Percentiles rank a stretch among this genome's conserved stretches.
phyloP scores from a whole-genome alignment of 169 alveolate species.

The Theileria annulata region DNA sequence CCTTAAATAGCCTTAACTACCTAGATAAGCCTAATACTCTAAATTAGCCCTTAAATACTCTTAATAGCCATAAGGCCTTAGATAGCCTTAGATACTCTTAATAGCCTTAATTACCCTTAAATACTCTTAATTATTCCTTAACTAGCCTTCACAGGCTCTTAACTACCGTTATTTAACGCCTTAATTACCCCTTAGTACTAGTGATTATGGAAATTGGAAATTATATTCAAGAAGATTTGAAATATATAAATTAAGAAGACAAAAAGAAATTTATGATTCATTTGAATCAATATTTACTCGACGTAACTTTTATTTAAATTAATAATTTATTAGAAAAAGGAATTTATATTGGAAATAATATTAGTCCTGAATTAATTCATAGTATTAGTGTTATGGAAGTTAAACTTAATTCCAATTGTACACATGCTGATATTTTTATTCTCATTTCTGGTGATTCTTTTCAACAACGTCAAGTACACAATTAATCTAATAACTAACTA shows the following conservation, averaged over 20 bases:
- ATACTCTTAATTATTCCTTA: too few relatives aligned
- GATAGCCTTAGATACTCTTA: too few relatives aligned
- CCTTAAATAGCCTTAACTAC: too few relatives aligned
- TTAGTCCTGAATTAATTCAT: constrained; percentile 41
- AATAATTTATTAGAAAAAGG: constrained; percentile 5
- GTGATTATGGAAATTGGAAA: neutral
- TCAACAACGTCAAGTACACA: constrained; percentile 58
- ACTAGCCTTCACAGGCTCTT: too few relatives aligned
- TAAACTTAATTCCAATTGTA: constrained; percentile 43
- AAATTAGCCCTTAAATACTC: too few relatives aligned
- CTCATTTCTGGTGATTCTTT: constrained; percentile 56
- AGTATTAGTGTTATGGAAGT: constrained; percentile 50
- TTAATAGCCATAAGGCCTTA: too few relatives aligned
- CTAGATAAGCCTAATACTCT: too few relatives aligned
- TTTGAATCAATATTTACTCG: constrained; percentile 31
- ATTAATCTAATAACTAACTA: too few relatives aligned
- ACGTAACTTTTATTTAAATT: constrained; percentile 56
- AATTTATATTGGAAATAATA: constrained; percentile 43
- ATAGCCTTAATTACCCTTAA: too few relatives aligned
- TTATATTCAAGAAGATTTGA: constrained; percentile 39
- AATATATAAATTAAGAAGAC: constrained; percentile 56
- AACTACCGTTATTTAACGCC: too few relatives aligned
- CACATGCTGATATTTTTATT: constrained; percentile 60
- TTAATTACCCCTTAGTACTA: too few relatives aligned
- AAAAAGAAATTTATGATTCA: constrained; percentile 59